Percentiles rank a stretch among this genome's conserved stretches.
phyloP scores from a whole-genome alignment of 306 rosid species.

The Gynostemma pentaphyllum region DNA sequence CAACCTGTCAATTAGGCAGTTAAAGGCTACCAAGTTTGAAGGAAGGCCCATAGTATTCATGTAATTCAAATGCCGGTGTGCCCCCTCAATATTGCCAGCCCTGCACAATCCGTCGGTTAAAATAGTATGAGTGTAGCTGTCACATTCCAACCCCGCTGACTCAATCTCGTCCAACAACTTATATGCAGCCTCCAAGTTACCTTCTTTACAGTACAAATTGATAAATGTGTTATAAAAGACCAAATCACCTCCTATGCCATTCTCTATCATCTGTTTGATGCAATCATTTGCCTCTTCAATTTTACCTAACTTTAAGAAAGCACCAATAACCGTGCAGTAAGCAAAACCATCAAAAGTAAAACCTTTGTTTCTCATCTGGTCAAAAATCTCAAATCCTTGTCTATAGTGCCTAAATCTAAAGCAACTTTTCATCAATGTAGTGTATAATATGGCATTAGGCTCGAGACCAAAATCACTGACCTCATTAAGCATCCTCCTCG shows the following conservation, averaged over 20 bases:
- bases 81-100: conserved; percentile 38
- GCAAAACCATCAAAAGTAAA: conserved; percentile 58
- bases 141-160: conserved; percentile 46
- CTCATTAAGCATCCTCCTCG: conserved; percentile 37
- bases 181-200: conserved; percentile 50
- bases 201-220: conserved; percentile 47
- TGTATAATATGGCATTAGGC: conserved; percentile 55
- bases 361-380: conserved; percentile 50
- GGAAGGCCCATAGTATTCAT: conserved; percentile 43
- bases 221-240: conserved; percentile 54
- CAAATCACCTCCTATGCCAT: conserved; percentile 46
- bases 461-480: conserved; percentile 36
- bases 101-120: conserved; percentile 56
- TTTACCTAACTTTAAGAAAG: conserved; percentile 51
- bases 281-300: conserved; percentile 43
- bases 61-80: conserved; percentile 39
- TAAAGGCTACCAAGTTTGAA: conserved; percentile 52
- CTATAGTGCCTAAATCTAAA: conserved; percentile 35
- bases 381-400: conserved; percentile 51
- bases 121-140: conserved; percentile 57
- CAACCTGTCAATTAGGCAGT: conserved; percentile 63
- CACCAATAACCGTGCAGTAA: conserved; percentile 59
- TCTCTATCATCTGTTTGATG: conserved; percentile 29
- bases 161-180: conserved; percentile 48
- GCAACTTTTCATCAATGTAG: conserved; percentile 57